Conservation (phyloP, 768 basidiomycete genomes). For the Amanita phalloides region DNA sequence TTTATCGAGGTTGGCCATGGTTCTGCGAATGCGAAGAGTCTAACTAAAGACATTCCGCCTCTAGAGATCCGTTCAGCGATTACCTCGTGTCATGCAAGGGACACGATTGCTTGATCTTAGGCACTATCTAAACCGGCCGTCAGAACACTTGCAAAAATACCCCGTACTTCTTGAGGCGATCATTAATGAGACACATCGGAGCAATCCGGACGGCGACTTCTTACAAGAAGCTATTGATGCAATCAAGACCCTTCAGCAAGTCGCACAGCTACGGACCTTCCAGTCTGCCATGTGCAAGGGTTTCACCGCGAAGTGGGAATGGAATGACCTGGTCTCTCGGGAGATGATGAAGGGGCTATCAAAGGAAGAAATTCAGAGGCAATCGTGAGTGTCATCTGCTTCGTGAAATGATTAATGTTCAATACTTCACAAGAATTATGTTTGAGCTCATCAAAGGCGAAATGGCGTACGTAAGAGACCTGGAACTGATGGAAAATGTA, state of each 20-base stretch:
- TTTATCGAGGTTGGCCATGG: conserved; percentile 67
- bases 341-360: conserved; percentile 50
- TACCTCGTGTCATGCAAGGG: conserved; percentile 25
- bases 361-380: conserved; percentile 74
- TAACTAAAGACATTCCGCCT: neutral
- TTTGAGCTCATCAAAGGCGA: conserved; percentile 94
- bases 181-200: conserved; percentile 68
- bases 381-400: conserved; percentile 46
- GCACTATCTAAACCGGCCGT: conserved; percentile 68
- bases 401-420: neutral
- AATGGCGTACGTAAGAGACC: conserved; percentile 89
- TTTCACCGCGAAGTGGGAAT: conserved; percentile 72
- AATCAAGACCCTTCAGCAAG: conserved; percentile 71
- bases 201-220: conserved; percentile 77
- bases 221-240: conserved; percentile 75
- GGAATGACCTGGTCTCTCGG: conserved; percentile 76
- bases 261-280: conserved; percentile 82
- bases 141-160: conserved; percentile 77
- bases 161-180: conserved; percentile 82
- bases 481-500: conserved; percentile 77
- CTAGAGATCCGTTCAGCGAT: conserved; percentile 31
- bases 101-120: conserved; percentile 51
- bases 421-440: conserved; percentile 52
- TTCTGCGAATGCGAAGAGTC: neutral
- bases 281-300: conserved; percentile 84